phyloP scores from a whole-genome alignment of 331 rosid genomes.

The Malus hybrid region DNA sequence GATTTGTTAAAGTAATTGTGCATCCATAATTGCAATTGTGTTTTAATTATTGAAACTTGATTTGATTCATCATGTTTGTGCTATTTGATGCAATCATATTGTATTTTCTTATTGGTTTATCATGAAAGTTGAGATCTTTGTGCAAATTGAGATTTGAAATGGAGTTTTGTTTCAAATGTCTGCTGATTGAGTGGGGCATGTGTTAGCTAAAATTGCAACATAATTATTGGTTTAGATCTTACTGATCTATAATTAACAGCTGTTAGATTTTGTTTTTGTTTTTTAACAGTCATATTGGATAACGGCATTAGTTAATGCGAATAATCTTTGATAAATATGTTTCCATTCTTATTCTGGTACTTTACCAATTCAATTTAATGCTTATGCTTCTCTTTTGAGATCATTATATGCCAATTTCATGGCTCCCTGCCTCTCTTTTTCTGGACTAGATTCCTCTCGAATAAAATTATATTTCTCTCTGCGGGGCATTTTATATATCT shows the following conservation, averaged over 20 bases:
- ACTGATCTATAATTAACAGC: background rate
- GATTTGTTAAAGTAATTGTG: background rate
- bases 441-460: background rate
- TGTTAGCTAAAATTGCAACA: constrained; percentile 9
- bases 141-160: background rate
- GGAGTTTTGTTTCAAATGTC: background rate
- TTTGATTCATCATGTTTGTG: background rate
- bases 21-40: background rate
- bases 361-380: too few species aligned
- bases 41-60: background rate
- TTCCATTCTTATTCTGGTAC: constrained; percentile 20
- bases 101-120: background rate
- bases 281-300: constrained; percentile 25
- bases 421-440: background rate
- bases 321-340: background rate
- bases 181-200: constrained; percentile 2
- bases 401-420: constrained; percentile 20
- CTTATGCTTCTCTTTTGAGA: constrained; percentile 19
- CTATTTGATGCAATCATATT: background rate
- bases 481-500: background rate
- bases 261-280: background rate
- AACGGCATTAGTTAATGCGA: constrained; percentile 22
- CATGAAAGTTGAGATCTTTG: constrained; percentile 1
- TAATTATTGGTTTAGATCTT: background rate
- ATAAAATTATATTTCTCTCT: background rate